Evolutionary conservation across 2,329 filamentous ascomycete genomes (phyloP), one percentile per base, ranked within the genome.

Genomic region (Clarireedia hainanense): DNA sequence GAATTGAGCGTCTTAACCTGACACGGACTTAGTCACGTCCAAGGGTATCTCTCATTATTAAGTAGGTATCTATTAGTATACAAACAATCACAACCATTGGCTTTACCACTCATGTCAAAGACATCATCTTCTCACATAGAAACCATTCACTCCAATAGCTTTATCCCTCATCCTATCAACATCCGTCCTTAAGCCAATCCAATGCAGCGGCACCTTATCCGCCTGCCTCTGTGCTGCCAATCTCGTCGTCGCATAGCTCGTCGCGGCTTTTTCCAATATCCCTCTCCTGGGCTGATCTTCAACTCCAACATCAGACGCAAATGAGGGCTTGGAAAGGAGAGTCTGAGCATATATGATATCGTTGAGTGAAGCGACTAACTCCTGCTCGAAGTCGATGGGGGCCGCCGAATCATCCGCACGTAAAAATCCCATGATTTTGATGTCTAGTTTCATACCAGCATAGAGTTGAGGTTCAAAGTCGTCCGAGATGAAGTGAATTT

Each of bases 361-460:
- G 47, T 70, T 73, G 4, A 67, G 60, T 47, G 74, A 70, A 1
- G 69, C 68, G 0, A 74, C 53, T 24, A 73, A 56, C 3, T 67
- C 57, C 71, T 72, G 61, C 64, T 73, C 50, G 3, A 65, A 52
- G 71, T 72, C 60, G 61, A 61, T 14, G 47, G 40, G 0, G 63
- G 65, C 0, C 72, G n/a, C 58, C 4, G 20, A 3, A 5, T 6
- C 6, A 2, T 72, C 64, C 0, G 73, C 69, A 27, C 78, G 78
- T 2, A 88, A 65, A 37, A 79, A 84, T 0, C 80, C 83, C 79
- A 88, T 81, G 3, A 86, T 65, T 1, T 83, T 67, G 5, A 86
- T 65, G 27, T 79, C 75, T 2, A 88, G 54, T 45, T 70, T 73
- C 0, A 70, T 62, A 5, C 72, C 71, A 42, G 75, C 67, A 49